A percentile compares a stretch with the other conserved stretches of the same genome.
Evolutionary conservation across 1,284 basidiomycete genomes (phyloP).

Genomic region (Pisolithus thermaeus): DNA sequence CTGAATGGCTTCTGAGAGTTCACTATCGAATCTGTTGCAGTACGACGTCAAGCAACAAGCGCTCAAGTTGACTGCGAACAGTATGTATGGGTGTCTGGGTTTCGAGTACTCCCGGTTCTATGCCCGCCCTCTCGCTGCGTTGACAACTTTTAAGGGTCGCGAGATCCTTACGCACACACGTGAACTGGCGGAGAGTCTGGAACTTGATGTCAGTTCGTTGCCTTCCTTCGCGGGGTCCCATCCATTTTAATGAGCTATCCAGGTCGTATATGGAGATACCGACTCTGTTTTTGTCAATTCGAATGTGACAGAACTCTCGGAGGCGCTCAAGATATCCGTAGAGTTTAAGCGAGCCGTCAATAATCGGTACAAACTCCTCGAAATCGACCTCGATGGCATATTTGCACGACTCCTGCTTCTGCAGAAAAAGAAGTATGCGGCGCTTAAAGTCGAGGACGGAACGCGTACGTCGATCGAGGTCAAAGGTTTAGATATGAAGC

Average conservation of each 20-base stretch:
- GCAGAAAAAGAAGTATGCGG: slow-evolving; percentile 99
- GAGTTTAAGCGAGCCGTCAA: slow-evolving; percentile 97
- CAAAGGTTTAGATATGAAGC: slow-evolving; percentile 99
- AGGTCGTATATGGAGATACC: slow-evolving; percentile 99
- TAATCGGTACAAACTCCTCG: slow-evolving; percentile 89
- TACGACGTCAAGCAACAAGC: slow-evolving; percentile 98
- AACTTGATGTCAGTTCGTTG: slow-evolving; percentile 67
- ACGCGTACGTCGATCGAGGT: slow-evolving; percentile 78
- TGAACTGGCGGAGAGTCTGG: slow-evolving; percentile 87
- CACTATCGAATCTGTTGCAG: slow-evolving; percentile 33
- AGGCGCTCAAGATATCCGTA: slow-evolving; percentile 87
- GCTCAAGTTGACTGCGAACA: slow-evolving; percentile 97
- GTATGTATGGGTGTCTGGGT: slow-evolving; percentile 99
- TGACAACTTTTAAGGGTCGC: slow-evolving; percentile 97
- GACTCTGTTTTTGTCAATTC: slow-evolving; percentile 99
- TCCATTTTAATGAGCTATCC: slow-evolving; percentile 1
- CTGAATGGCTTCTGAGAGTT: not conserved
- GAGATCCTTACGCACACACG: slow-evolving; percentile 94
- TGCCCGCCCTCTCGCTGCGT: slow-evolving; percentile 91
- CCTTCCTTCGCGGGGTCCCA: not conserved
- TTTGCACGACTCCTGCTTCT: slow-evolving; percentile 91
- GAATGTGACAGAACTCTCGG: slow-evolving; percentile 80
- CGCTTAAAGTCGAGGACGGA: slow-evolving; percentile 86
- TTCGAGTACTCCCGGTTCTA: slow-evolving; percentile 98
- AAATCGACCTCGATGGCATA: slow-evolving; percentile 94